Base-by-base conservation (phyloP, 495 filamentous ascomycete species). In the Cercophora scortea region DNA sequence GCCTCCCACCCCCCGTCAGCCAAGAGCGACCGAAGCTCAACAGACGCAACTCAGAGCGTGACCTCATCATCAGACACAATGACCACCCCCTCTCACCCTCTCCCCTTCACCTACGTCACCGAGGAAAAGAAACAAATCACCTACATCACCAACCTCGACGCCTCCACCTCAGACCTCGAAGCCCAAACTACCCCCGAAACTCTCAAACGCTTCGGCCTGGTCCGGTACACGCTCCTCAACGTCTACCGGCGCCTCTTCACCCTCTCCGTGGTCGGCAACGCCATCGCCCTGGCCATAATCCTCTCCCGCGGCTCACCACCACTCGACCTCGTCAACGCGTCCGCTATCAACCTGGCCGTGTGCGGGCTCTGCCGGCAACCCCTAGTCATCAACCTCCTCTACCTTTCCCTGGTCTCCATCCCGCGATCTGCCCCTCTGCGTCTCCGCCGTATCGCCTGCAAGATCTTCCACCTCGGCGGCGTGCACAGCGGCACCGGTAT, bases 401-500 rank as follows among this genome's bases (percentile, higher is more conserved):
- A 85, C 59, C 64, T 71, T 48, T 58, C 81, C 47, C 81, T 81
- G 47, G 84, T 64, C 50, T 51, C 60, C 17, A 60, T 73, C 49
- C 87, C 87, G 1, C 69, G 77, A 19, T 82, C 75, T 7, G 75
- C 78, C 42, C 87, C 88, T 2, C 65, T 88, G 34, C 65, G 72
- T 25, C 65, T 92, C 48, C 85, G 87, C 43, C 75, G 78, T 3
- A 66, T 82, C 25, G 75, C 81, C 3, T 82, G 84, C 43, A 88
- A 88, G 57, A 74, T 88, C 32, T 90, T 88, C 61, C 83, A 89
- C 58, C 82, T 86, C 58, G 88, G 88, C 45, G 88, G 88, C 33
- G 73, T 89, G 4, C 87, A 90, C 60, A 85, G 79, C 59, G 85
- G 86, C 33, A 81, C 83, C 47, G 87, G 83, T 39, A 71, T 87